Percentiles rank a stretch among this genome's conserved stretches.
Conservation (phyloP, 768 basidiomycete species). For the Strobilomyces echinocephalus region DNA sequence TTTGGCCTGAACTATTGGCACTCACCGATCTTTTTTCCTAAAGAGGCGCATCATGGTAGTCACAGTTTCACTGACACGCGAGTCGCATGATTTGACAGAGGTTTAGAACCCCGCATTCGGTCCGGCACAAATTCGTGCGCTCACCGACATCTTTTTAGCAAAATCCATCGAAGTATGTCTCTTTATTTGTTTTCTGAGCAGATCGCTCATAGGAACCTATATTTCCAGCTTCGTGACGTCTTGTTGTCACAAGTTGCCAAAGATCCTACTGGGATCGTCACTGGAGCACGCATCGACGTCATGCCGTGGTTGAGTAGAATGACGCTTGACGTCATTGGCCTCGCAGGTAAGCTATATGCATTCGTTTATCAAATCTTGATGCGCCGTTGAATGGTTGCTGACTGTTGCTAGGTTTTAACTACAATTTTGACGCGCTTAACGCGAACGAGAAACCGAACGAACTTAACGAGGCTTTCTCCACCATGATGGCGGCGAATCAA, state of each 20-base stretch:
- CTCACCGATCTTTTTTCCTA: not conserved
- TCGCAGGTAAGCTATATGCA: constrained; percentile 27
- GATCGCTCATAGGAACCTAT: not conserved
- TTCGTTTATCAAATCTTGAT: not conserved
- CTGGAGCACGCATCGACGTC: constrained; percentile 24
- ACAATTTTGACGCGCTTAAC: constrained; percentile 32
- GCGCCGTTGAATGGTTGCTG: too few relatives aligned
- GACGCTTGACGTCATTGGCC: constrained; percentile 39
- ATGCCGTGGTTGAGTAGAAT: constrained; percentile 30
- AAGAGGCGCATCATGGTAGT: constrained; percentile 33
- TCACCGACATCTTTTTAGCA: constrained; percentile 55
- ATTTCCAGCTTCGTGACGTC: constrained; percentile 39
- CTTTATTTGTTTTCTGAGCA: not conserved
- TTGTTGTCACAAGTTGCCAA: constrained; percentile 33
- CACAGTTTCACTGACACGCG: not conserved
- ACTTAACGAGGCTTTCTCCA: constrained; percentile 30
- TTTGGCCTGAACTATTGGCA: too few relatives aligned
- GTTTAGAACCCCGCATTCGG: constrained; percentile 69
- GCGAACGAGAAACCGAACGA: constrained; percentile 26
- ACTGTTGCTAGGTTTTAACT: constrained; percentile 30
- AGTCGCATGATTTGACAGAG: not conserved
- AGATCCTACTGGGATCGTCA: constrained; percentile 16
- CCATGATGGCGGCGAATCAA: constrained; percentile 13
- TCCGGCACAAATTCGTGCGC: constrained; percentile 49
- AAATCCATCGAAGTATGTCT: constrained; percentile 46